phyloP scores from a whole-genome alignment of 106 monocot species.

The Alisma plantagoaquatica region DNA sequence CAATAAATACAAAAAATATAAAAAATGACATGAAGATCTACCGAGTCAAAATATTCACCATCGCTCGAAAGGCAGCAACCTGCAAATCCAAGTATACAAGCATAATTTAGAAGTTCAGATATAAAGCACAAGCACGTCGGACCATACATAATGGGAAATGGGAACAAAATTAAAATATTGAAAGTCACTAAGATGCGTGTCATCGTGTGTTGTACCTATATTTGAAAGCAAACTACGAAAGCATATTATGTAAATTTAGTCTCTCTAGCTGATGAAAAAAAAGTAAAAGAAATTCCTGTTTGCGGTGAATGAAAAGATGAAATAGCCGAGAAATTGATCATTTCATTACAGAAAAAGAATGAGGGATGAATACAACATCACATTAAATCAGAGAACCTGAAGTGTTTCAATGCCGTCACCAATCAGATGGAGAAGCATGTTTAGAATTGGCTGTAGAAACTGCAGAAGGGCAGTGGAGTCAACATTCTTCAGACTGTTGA shows the following conservation, averaged over 20 bases:
- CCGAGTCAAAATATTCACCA: constrained; percentile 98
- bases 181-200: too few species aligned
- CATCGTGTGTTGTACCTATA: too few species aligned
- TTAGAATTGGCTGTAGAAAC: constrained; percentile 98
- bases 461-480: constrained; percentile 89
- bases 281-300: too few species aligned
- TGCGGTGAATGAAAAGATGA: background rate
- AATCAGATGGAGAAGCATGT: constrained; percentile 97
- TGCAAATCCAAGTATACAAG: constrained; percentile 25
- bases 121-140: background rate
- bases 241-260: too few species aligned
- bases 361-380: too few species aligned
- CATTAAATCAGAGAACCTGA: constrained; percentile 57
- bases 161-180: too few species aligned
- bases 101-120: background rate
- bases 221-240: too few species aligned
- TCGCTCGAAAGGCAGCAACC: constrained; percentile 99
- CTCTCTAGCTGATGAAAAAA: too few species aligned
- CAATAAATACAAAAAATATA: too few species aligned
- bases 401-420: constrained; percentile 99
- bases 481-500: constrained; percentile 99
- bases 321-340: background rate
- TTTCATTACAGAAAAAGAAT: too few species aligned
- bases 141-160: too few species aligned
- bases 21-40: constrained; percentile 14